A percentile compares a stretch with the other conserved stretches of the same genome.
Evolutionary conservation across 441 rosid species (phyloP).

Genomic region (Theobroma grandiflorum): DNA sequence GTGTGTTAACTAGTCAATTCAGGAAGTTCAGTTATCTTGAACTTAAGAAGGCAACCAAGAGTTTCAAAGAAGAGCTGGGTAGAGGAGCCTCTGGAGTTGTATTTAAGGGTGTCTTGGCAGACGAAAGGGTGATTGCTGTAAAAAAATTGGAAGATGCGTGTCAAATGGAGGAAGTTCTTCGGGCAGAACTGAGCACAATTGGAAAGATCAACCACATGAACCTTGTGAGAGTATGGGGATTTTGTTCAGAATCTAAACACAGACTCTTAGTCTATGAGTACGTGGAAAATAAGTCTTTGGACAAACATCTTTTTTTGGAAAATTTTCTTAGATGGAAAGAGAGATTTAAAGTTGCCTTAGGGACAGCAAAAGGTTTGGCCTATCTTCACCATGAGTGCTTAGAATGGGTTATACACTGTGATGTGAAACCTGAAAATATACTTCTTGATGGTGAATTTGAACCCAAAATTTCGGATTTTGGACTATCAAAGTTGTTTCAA

Average conservation of each 20-base stretch:
- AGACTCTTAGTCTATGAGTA: constrained; percentile 38
- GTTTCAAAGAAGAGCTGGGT: constrained; percentile 37
- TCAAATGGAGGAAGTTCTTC: constrained; percentile 41
- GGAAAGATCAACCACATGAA: constrained; percentile 44
- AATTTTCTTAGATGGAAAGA: constrained; percentile 33
- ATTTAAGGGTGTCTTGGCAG: constrained; percentile 32
- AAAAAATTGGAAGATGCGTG: constrained; percentile 35
- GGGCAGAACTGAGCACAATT: constrained; percentile 42
- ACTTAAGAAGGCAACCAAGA: constrained; percentile 33
- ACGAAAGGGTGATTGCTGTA: constrained; percentile 34
- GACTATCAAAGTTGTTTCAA: constrained; percentile 31
- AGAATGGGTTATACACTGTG: constrained; percentile 47
- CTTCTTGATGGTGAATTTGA: constrained; percentile 30
- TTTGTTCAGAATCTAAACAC: constrained; percentile 37
- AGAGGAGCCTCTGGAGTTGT: constrained; percentile 39
- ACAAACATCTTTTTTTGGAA: constrained; percentile 31
- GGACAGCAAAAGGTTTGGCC: constrained; percentile 42
- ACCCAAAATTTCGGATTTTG: constrained; percentile 36
- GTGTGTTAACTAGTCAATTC: constrained; percentile 35
- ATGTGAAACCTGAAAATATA: constrained; percentile 43
- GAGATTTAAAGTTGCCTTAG: constrained; percentile 36
- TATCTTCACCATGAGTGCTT: constrained; percentile 42
- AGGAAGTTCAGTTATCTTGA: constrained; percentile 38
- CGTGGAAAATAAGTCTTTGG: constrained; percentile 38
- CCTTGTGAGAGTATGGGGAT: constrained; percentile 42